Evolutionary conservation across 2,329 filamentous ascomycete species (phyloP), one percentile per base, ranked within the genome.

Genomic region (Aspergillus alliaceus): DNA sequence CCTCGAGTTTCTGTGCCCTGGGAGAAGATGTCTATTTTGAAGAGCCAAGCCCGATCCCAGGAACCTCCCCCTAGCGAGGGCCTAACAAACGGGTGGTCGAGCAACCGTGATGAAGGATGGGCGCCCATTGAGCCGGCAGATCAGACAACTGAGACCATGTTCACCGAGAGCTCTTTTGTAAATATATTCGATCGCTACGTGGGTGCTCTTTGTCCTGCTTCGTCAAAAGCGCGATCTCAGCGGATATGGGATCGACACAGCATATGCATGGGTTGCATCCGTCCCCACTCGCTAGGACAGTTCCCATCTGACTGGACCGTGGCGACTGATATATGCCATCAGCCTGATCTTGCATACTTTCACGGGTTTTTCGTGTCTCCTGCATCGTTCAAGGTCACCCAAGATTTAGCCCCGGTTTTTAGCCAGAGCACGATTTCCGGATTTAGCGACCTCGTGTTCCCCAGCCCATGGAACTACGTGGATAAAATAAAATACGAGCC

Each of bases 371-470:
- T 90, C 69, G 79, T 90, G 39, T 85, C 84, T 0, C 84, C 88
- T 0, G 83, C 88, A 7, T 79, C 83, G 0, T 79, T 85, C 60
- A 83, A 84, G 49, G 83, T 86, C 0, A 82, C 88, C 1, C 82
- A 85, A 59, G 80, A 87, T 20, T 79, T 95, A 4, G 74, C 89
- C 2, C 91, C 91, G 0, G 78, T 95, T 11, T 95, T 95, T 74
- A 90, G 90, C 60, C 82, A 89, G 57, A 87, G 86, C 49, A 91
- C 91, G 65, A 85, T 87, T 1, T 80, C 84, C 44, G 86, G 86
- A 4, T 93, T 90, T 74, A 85, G 83, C 61, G 91, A 96, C 69
- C 90, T 96, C 32, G 74, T 93, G 22, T 88, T 92, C 52, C 90
- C 91, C 0, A 78, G 81, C 64, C 72, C 82, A 0, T 86, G 83